Evolutionary conservation across 768 basidiomycete species (phyloP).

Genomic region (Trametopsis cervina): DNA sequence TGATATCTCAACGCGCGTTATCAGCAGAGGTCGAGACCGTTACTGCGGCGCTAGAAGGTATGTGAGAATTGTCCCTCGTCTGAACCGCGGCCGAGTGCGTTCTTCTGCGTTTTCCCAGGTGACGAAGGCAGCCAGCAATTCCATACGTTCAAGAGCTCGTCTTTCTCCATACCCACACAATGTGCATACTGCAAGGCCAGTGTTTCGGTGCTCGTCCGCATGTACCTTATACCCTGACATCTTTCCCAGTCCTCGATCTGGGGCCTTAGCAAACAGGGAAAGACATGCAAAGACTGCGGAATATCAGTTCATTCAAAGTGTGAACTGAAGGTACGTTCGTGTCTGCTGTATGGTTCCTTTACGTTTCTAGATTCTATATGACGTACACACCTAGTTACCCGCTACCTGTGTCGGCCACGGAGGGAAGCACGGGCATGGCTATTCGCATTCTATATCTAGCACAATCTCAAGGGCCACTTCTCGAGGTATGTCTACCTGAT

Average conservation of each 20-base stretch:
- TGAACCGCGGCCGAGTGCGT: neutral
- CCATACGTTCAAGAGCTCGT: conserved; percentile 78
- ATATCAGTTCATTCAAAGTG: conserved; percentile 80
- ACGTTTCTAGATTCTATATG: conserved; percentile 3
- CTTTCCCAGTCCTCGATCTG: conserved; percentile 65
- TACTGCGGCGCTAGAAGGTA: conserved; percentile 55
- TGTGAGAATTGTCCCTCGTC: conserved; percentile 14
- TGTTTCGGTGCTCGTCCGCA: neutral
- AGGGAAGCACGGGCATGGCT: conserved; percentile 16
- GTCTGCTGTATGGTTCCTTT: neutral
- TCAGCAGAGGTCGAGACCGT: conserved; percentile 62
- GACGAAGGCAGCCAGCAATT: conserved; percentile 67
- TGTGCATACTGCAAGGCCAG: conserved; percentile 77
- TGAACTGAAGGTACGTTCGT: conserved; percentile 66
- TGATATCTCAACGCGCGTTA: conserved; percentile 49
- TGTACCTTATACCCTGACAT: neutral
- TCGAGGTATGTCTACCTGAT: conserved; percentile 13
- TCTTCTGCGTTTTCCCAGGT: conserved; percentile 31
- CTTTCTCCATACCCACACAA: conserved; percentile 79
- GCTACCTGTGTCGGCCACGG: conserved; percentile 50
- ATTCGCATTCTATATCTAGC: conserved; percentile 25
- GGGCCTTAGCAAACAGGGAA: conserved; percentile 84
- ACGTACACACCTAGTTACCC: conserved; percentile 43
- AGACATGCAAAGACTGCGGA: conserved; percentile 73
- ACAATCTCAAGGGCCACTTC: conserved; percentile 26